These are phyloP conservation scores for Plasmodium coatneyi DNA, from an alignment of 169 alveolate genomes.

Conservation along the genomic window DNA sequence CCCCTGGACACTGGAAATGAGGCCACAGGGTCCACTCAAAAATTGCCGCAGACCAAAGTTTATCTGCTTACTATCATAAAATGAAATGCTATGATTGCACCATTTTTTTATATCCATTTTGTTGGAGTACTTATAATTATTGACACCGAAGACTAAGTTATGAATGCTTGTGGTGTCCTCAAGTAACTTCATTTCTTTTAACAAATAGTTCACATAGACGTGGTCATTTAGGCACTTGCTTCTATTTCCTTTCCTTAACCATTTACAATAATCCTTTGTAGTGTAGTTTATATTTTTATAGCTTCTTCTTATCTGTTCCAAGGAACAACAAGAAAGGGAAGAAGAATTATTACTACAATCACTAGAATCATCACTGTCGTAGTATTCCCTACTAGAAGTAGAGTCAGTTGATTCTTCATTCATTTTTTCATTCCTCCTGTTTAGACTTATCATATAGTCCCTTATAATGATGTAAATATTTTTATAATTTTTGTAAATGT, in stretches of 20 bases:
- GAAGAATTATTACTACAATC: slow-evolving; percentile 65
- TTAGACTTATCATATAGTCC: slow-evolving; percentile 47
- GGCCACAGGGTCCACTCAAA: slow-evolving; percentile 82
- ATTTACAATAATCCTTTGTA: slow-evolving; percentile 60
- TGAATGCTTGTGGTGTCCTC: slow-evolving; percentile 51
- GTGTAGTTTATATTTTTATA: slow-evolving; percentile 66
- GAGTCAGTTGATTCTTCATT: slow-evolving; percentile 42
- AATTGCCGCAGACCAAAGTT: slow-evolving; percentile 81
- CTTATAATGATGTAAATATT: slow-evolving; percentile 52
- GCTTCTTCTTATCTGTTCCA: slow-evolving; percentile 29
- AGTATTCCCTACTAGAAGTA: slow-evolving; percentile 30
- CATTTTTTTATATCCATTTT: slow-evolving; percentile 61
- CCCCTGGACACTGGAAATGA: slow-evolving; percentile 80
- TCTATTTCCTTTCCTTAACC: slow-evolving; percentile 69
- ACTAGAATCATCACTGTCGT: slow-evolving; percentile 55
- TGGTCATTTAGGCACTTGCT: slow-evolving; percentile 62
- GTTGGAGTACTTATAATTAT: slow-evolving; percentile 71
- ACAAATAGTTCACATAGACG: slow-evolving; percentile 60
- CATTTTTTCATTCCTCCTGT: slow-evolving; percentile 60
- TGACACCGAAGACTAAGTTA: slow-evolving; percentile 66
- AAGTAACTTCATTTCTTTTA: slow-evolving; percentile 42
- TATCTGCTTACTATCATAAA: slow-evolving; percentile 66
- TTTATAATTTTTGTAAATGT: slow-evolving; percentile 67
- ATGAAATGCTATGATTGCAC: slow-evolving; percentile 80
- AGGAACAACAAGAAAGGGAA: slow-evolving; percentile 42